Evolutionary conservation across 108 stramenopile species (phyloP).

Genomic region (Schizochytrium sp.): DNA sequence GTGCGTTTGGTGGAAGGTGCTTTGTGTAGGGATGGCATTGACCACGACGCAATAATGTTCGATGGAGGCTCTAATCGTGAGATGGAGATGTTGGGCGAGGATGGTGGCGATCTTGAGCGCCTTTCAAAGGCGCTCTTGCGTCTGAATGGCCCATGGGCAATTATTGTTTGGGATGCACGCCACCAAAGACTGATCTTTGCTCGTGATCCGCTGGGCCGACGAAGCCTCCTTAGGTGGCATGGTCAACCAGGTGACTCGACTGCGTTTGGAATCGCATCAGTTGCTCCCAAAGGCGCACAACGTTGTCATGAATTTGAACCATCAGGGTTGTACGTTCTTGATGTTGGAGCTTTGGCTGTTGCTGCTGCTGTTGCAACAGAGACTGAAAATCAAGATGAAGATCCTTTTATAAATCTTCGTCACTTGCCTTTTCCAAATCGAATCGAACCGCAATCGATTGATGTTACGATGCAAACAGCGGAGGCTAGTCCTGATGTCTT

Average conservation of each 20-base stretch:
- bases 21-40: background rate
- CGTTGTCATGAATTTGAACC: slow-evolving; percentile 64
- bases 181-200: slow-evolving; percentile 64
- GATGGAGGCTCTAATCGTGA: background rate
- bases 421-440: background rate
- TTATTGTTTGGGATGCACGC: slow-evolving; percentile 64
- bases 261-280: slow-evolving; percentile 45
- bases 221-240: slow-evolving; percentile 63
- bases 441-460: background rate
- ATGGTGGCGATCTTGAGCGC: slow-evolving; percentile 27
- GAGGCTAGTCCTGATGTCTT: background rate
- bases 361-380: background rate
- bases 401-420: background rate
- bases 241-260: slow-evolving; percentile 20
- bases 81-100: background rate
- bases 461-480: background rate
- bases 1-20: slow-evolving; percentile 49
- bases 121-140: slow-evolving; percentile 4
- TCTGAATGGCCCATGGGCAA: slow-evolving; percentile 69
- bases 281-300: background rate
- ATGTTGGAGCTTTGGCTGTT: background rate
- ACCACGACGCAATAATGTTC: no score
- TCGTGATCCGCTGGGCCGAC: slow-evolving; percentile 72
- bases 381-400: background rate
- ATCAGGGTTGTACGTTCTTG: slow-evolving; percentile 60